Evolutionary conservation across 2,329 filamentous ascomycete genomes (phyloP).

Genomic region (Alternaria solani): DNA sequence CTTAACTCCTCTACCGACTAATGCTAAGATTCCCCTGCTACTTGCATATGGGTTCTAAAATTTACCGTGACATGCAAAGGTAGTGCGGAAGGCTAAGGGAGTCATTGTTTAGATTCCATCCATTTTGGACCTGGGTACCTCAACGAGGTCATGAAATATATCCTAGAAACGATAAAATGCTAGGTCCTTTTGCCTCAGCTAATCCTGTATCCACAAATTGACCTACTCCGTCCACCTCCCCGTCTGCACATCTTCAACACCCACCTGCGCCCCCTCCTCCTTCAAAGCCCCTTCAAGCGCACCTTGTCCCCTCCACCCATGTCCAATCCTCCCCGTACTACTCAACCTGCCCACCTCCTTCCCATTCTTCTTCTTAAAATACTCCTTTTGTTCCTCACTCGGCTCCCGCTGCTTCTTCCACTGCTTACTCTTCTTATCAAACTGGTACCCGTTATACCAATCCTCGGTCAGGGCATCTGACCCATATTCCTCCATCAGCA

Average conservation of each 20-base stretch:
- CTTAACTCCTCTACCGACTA: background rate
- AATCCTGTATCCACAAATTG: background rate
- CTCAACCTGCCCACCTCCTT: constrained; percentile 2
- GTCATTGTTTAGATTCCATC: background rate
- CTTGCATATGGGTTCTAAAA: background rate
- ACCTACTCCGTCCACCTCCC: background rate
- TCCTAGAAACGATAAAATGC: background rate
- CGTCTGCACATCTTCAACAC: background rate
- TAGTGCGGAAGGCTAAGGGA: background rate
- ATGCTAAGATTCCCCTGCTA: background rate
- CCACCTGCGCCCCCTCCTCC: background rate
- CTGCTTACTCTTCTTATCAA: constrained; percentile 43
- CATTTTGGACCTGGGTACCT: background rate
- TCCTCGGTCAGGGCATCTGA: constrained; percentile 57
- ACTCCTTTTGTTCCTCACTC: background rate
- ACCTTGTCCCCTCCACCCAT: constrained; percentile 5
- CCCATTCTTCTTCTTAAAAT: constrained; percentile 9
- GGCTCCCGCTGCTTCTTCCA: constrained; percentile 27
- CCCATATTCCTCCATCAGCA: constrained; percentile 66
- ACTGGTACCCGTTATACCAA: constrained; percentile 55
- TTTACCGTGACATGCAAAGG: too few relatives aligned
- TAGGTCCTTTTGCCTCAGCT: background rate
- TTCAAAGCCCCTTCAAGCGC: background rate
- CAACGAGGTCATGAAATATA: background rate
- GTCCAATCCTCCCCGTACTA: constrained; percentile 1